Conservation (phyloP, 2,329 filamentous ascomycete genomes). For the Colletotrichum sp. region DNA sequence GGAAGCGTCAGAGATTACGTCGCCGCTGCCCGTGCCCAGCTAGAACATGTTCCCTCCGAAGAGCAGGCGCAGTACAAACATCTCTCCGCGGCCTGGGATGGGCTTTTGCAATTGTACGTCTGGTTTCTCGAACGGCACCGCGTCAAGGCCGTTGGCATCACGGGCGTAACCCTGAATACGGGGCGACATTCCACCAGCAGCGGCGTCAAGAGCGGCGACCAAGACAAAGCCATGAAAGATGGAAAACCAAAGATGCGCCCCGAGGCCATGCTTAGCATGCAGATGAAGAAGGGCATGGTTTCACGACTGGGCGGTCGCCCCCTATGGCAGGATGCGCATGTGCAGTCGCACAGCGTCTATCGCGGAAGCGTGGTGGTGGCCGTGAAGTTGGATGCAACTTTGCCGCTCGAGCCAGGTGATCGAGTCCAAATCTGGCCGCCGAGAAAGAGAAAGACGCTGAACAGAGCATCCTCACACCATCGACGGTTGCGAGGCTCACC, state of each 20-base stretch:
- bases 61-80: neutral
- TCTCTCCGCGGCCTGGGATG: conserved; percentile 13
- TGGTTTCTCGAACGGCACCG: conserved; percentile 17
- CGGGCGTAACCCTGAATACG: conserved; percentile 4
- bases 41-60: neutral
- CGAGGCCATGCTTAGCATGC: conserved; percentile 19
- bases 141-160: conserved; percentile 17
- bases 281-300: conserved; percentile 17
- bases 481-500: neutral
- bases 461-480: neutral
- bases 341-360: conserved; percentile 2
- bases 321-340: conserved; percentile 8
- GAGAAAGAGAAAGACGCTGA: neutral
- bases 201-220: conserved; percentile 13
- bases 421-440: conserved; percentile 15
- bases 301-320: conserved; percentile 11
- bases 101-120: conserved; percentile 11
- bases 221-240: neutral
- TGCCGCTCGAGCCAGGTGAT: conserved; percentile 14
- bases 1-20: conserved; percentile 8
- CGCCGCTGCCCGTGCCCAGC: neutral
- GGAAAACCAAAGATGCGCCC: neutral
- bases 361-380: neutral
- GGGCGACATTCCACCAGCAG: conserved; percentile 15
- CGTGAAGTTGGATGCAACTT: neutral